Base-by-base conservation (phyloP, 2,329 filamentous ascomycete species). In the Penicillium sp. region DNA sequence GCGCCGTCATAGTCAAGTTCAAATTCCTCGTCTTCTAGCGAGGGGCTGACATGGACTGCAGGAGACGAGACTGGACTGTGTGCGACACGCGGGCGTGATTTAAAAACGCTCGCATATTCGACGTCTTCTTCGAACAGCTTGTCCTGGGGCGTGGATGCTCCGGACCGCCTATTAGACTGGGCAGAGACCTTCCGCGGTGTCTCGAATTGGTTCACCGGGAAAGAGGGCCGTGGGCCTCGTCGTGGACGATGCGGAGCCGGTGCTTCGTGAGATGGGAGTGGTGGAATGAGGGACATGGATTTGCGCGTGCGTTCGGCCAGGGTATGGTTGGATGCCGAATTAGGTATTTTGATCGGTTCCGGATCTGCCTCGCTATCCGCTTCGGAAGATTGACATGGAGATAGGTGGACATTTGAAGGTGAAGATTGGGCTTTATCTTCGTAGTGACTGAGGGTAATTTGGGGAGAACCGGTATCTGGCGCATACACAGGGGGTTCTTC, bases 71-170 rank as follows among this genome's bases (percentile, higher is more conserved):
- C 60, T 1, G 88, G 87, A 59, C 87, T 94, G 8, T 77, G 77
- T 47, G 82, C 81, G 49, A 95, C 79, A 61, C 80, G 84, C 0
- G 89, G 89, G 48, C 89, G 68, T 47, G 85, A 89, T 65, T 82
- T 85, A 60, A 95, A 95, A 1, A 95, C 82, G 16, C 82, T 83
- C 42, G 84, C 82, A 61, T 87, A 84, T 43, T 93, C 86, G 3
- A 75, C 72, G 48, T 86, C 80, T 37, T 81, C 74, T 11, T 73
- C 73, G 17, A 94, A 80, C 27, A 94, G 65, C 47, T 82, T 76
- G 55, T 90, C 82, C 0, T 75, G 72, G 6, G 84, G 72, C 1
- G 79, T 72, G 3, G 69, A 65, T 14, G 61, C 64, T 42, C 66
- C 46, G 13, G 59, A 59, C 12, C 39, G 42, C 6, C 43, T 35